Evolutionary conservation across 2,329 filamentous ascomycete species (phyloP).

Genomic region (Grosmannia huntii): DNA sequence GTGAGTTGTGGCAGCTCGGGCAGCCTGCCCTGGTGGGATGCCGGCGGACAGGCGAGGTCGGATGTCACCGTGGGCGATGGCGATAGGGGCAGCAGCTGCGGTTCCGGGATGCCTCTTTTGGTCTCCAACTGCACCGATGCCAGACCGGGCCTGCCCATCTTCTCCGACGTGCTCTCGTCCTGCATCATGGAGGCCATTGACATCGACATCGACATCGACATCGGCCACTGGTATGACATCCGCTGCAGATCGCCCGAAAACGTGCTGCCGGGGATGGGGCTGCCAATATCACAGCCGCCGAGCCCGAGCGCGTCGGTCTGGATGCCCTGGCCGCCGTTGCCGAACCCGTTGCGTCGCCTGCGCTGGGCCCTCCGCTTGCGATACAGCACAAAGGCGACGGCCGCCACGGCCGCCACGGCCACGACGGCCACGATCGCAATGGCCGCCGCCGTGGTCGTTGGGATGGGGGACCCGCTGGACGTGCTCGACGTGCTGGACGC

Average conservation of each 20-base stretch:
- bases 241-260: background rate
- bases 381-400: slow-evolving; percentile 29
- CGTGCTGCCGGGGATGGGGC: background rate
- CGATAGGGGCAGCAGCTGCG: background rate
- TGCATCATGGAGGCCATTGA: too few relatives aligned
- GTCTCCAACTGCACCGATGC: background rate
- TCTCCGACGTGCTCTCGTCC: too few relatives aligned
- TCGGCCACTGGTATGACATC: background rate
- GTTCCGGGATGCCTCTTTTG: background rate
- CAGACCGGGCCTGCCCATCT: background rate
- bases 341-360: slow-evolving; percentile 14
- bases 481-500: slow-evolving; percentile 6
- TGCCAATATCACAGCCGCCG: background rate
- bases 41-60: too few relatives aligned
- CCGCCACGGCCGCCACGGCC: slow-evolving; percentile 23
- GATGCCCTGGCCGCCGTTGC: background rate
- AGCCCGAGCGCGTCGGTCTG: background rate
- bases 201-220: background rate
- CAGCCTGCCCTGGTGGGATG: background rate
- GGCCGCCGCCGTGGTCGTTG: slow-evolving; percentile 29
- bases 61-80: background rate
- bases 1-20: background rate
- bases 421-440: slow-evolving; percentile 28
- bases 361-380: slow-evolving; percentile 30
- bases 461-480: slow-evolving; percentile 14